Conservation (phyloP, 805 yeast genomes). For the Ogataea nitratoaversa region DNA sequence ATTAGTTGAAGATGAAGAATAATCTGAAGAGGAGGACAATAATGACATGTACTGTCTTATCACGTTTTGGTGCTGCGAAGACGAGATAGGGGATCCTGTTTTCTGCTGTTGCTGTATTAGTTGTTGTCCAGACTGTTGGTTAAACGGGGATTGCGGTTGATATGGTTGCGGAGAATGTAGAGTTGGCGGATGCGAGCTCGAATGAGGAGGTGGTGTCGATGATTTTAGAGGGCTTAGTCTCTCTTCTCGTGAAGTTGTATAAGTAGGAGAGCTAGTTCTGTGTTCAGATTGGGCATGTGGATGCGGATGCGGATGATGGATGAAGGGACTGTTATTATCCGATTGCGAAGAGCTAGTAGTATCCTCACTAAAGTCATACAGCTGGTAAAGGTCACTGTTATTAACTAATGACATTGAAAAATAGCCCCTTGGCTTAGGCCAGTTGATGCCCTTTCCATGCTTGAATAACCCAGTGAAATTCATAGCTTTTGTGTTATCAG, state of each 20-base stretch:
- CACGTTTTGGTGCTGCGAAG: background rate
- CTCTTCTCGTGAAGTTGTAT: conserved; percentile 1
- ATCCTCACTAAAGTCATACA: conserved; percentile 3
- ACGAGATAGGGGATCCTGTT: conserved; percentile 2
- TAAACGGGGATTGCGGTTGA: background rate
- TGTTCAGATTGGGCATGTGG: conserved; percentile 5
- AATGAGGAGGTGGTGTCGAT: conserved; percentile 3
- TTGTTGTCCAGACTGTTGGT: no score
- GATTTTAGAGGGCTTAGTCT: conserved; percentile 2
- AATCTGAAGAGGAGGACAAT: conserved; percentile 1
- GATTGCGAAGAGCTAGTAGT: background rate
- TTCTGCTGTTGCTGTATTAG: conserved; percentile 2
- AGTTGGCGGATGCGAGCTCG: background rate
- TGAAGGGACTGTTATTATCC: background rate
- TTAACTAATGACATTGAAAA: conserved; percentile 22
- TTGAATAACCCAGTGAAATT: conserved; percentile 24
- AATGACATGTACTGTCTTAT: conserved; percentile 3
- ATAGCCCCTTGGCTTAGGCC: conserved; percentile 32
- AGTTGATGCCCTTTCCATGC: conserved; percentile 15
- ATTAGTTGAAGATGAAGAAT: background rate
- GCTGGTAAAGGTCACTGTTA: conserved; percentile 4
- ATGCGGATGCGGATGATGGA: background rate
- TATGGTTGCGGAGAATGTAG: background rate
- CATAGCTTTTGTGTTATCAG: conserved; percentile 2
- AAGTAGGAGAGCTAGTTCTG: background rate